These are phyloP conservation scores for Didymosphaeria variabile DNA, from an alignment of 2,329 filamentous ascomycete genomes.

Conservation along the genomic window DNA sequence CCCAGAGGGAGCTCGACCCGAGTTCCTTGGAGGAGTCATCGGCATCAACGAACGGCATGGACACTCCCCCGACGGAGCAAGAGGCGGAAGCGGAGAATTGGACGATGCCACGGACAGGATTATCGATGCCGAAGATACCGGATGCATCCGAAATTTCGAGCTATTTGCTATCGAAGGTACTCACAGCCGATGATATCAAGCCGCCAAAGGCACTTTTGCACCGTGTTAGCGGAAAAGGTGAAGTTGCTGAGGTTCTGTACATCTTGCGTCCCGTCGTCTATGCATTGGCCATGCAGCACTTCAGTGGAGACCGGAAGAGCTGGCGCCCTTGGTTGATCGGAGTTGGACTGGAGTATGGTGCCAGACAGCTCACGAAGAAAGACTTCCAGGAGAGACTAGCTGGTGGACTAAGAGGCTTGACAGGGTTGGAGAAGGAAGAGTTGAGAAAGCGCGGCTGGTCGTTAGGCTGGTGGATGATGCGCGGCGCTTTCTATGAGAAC, in stretches of 20 bases:
- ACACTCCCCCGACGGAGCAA: slow-evolving; percentile 53
- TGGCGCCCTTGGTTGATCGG: slow-evolving; percentile 95
- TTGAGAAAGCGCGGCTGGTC: slow-evolving; percentile 87
- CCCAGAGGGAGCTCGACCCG: slow-evolving; percentile 83
- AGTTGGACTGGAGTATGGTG: slow-evolving; percentile 83
- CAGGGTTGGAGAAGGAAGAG: slow-evolving; percentile 88
- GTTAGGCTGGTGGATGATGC: slow-evolving; percentile 95
- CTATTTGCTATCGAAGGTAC: slow-evolving; percentile 87
- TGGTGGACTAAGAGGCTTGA: slow-evolving; percentile 77
- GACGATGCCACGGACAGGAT: slow-evolving; percentile 93
- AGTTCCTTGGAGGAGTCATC: slow-evolving; percentile 64
- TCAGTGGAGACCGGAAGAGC: slow-evolving; percentile 74
- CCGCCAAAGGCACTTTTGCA: slow-evolving; percentile 88
- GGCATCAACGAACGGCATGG: slow-evolving; percentile 57
- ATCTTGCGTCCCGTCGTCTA: slow-evolving; percentile 90
- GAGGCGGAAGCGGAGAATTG: slow-evolving; percentile 65
- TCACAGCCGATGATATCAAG: slow-evolving; percentile 97
- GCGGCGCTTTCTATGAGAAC: slow-evolving; percentile 96
- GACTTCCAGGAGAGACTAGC: slow-evolving; percentile 70
- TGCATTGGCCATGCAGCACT: slow-evolving; percentile 80
- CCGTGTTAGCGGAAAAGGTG: slow-evolving; percentile 75
- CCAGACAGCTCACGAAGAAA: slow-evolving; percentile 80
- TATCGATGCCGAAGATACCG: slow-evolving; percentile 84
- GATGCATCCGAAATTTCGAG: slow-evolving; percentile 82
- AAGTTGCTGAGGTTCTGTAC: slow-evolving; percentile 88